Conservation (phyloP, 257 asterid species). For the Linaria vulgaris region DNA sequence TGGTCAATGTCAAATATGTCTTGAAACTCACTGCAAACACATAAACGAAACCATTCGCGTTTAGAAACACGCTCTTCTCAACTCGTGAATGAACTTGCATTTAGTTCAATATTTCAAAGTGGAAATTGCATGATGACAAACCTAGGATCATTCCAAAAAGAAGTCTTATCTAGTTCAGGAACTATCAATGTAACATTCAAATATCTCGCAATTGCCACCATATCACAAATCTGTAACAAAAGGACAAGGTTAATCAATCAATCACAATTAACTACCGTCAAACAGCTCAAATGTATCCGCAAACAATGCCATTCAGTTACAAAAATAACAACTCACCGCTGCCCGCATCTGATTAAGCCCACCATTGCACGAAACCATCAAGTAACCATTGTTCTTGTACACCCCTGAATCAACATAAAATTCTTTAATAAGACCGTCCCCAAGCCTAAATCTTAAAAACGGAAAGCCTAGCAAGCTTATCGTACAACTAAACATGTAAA, state of each 20-base stretch:
- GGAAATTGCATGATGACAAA: conserved; percentile 26
- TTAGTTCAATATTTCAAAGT: neutral
- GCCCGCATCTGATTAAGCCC: conserved; percentile 99
- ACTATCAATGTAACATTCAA: conserved; percentile 88
- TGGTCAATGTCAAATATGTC: conserved; percentile 94
- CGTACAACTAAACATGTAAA: no score
- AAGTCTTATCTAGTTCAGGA: conserved; percentile 96
- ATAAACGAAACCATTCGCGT: conserved; percentile 14
- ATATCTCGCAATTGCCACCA: conserved; percentile 95
- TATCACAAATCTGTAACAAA: conserved; percentile 79
- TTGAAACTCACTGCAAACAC: conserved; percentile 74
- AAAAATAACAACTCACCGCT: conserved; percentile 59
- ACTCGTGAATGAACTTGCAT: conserved; percentile 11
- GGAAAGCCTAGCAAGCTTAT: no score
- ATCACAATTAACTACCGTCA: neutral
- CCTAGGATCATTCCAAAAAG: conserved; percentile 99
- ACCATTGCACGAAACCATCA: conserved; percentile 97
- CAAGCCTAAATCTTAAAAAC: neutral
- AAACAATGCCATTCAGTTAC: neutral
- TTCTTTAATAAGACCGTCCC: conserved; percentile 24
- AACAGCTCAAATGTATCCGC: neutral
- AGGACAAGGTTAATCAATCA: conserved; percentile 12
- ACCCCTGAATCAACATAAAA: conserved; percentile 51
- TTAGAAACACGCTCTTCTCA: conserved; percentile 8
- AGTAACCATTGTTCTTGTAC: conserved; percentile 92